Percentiles rank a stretch among this genome's conserved stretches.
These are phyloP conservation scores for Naganishia sp. DNA, from an alignment of 1,284 basidiomycete genomes.

Conservation along the genomic window DNA sequence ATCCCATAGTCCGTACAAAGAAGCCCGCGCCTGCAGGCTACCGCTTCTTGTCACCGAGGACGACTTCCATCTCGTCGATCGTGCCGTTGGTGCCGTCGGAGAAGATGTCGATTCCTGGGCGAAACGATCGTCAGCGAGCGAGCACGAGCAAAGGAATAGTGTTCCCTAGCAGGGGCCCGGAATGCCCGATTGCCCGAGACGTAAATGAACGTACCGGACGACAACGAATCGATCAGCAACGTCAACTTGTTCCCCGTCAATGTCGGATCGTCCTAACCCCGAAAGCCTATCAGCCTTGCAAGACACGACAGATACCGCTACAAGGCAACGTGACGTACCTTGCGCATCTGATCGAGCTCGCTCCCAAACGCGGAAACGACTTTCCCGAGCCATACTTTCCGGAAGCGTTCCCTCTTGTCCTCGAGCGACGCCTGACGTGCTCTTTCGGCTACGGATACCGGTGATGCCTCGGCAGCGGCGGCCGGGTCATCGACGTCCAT, in stretches of 20 bases:
- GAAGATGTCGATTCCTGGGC: conserved; percentile 19
- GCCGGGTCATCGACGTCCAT: conserved; percentile 20
- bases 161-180: neutral
- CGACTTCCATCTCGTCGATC: conserved; percentile 24
- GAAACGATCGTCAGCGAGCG: neutral
- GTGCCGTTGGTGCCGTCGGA: conserved; percentile 13
- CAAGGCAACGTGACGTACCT: conserved; percentile 28
- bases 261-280: conserved; percentile 31
- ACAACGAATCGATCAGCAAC: conserved; percentile 33
- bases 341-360: conserved; percentile 33
- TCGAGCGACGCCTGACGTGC: conserved; percentile 34
- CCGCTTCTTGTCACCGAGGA: conserved; percentile 14
- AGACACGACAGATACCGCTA: too few relatives aligned
- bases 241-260: conserved; percentile 30
- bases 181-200: too few relatives aligned
- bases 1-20: neutral
- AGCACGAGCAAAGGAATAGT: neutral
- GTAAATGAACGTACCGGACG: conserved; percentile 33
- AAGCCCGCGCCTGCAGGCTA: neutral
- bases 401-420: conserved; percentile 30
- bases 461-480: neutral
- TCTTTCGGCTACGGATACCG: conserved; percentile 4
- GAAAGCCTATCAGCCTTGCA: neutral
- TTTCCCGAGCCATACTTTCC: conserved; percentile 35
- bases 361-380: conserved; percentile 34